Percentiles rank a stretch among this genome's conserved stretches.
These are phyloP conservation scores for Ophiocordyceps australis DNA, from an alignment of 2,329 filamentous ascomycete species.

Conservation along the genomic window DNA sequence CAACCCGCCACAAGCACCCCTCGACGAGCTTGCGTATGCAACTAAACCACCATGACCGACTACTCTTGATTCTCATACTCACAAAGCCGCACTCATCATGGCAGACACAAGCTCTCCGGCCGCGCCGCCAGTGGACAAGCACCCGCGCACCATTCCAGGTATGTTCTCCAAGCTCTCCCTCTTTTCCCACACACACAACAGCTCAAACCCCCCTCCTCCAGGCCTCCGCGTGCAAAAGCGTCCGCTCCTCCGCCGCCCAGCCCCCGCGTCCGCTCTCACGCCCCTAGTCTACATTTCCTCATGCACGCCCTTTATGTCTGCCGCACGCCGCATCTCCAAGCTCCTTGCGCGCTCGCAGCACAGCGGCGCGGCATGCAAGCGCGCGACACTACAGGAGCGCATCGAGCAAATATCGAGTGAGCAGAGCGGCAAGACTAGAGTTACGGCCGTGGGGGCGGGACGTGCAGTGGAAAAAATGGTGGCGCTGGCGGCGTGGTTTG, in stretches of 20 bases:
- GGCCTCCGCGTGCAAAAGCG: slow-evolving; percentile 31
- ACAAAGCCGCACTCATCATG: too few species aligned
- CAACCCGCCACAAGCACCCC: too few species aligned
- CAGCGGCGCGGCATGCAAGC: slow-evolving; percentile 24
- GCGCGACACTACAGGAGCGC: slow-evolving; percentile 24
- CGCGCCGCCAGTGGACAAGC: too few species aligned
- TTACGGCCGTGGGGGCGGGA: slow-evolving; percentile 46
- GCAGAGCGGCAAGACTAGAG: slow-evolving; percentile 14
- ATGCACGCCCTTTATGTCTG: slow-evolving; percentile 48
- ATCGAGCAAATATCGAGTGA: slow-evolving; percentile 21
- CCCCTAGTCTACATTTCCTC: slow-evolving; percentile 45
- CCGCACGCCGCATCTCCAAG: slow-evolving; percentile 45
- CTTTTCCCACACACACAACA: too few species aligned
- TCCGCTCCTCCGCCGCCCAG: slow-evolving; percentile 21
- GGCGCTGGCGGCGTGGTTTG: slow-evolving; percentile 45
- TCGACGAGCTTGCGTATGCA: too few species aligned
- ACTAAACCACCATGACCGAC: too few species aligned
- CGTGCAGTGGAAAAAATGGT: slow-evolving; percentile 47
- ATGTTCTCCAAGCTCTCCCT: too few species aligned
- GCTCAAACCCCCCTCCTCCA: too few species aligned
- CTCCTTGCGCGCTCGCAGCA: slow-evolving; percentile 36
- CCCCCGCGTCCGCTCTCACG: slow-evolving; percentile 22
- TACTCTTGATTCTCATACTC: too few species aligned
- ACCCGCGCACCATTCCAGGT: too few species aligned
- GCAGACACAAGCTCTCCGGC: too few species aligned